Percentiles rank a stretch among this genome's conserved stretches.
phyloP scores from a whole-genome alignment of 2,329 filamentous ascomycete genomes.

The Lojkania enalia region DNA sequence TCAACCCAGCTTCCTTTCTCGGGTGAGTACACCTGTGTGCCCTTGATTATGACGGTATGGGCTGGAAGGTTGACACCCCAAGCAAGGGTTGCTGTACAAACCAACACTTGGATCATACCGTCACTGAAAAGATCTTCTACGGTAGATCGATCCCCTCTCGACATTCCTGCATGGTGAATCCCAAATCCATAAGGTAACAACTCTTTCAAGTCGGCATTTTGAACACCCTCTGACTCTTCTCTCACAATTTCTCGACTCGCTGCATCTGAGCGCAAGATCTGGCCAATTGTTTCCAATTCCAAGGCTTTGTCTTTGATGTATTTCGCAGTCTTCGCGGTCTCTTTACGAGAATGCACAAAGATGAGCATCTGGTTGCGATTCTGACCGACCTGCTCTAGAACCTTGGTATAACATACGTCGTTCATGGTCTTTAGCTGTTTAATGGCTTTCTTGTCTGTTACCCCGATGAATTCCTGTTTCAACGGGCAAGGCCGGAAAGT shows the following conservation, averaged over 20 bases:
- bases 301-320: slow-evolving; percentile 96
- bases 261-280: slow-evolving; percentile 90
- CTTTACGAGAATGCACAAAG: slow-evolving; percentile 97
- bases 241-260: slow-evolving; percentile 86
- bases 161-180: slow-evolving; percentile 98
- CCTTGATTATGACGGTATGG: slow-evolving; percentile 98
- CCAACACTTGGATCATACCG: slow-evolving; percentile 89
- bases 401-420: slow-evolving; percentile 96
- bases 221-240: slow-evolving; percentile 79
- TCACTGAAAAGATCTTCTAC: slow-evolving; percentile 94
- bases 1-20: slow-evolving; percentile 99
- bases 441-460: slow-evolving; percentile 97
- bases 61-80: slow-evolving; percentile 99
- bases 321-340: slow-evolving; percentile 95
- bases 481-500: slow-evolving; percentile 92
- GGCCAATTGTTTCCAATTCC: slow-evolving; percentile 95
- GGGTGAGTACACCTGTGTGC: slow-evolving; percentile 95
- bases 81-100: slow-evolving; percentile 95
- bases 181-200: slow-evolving; percentile 94
- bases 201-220: slow-evolving; percentile 88
- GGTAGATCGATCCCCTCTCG: slow-evolving; percentile 86
- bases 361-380: slow-evolving; percentile 98
- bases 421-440: slow-evolving; percentile 99
- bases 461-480: slow-evolving; percentile 94
- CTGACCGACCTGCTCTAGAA: slow-evolving; percentile 91